A percentile compares a stretch with the other conserved stretches of the same genome.
Conservation (phyloP, 1,284 basidiomycete species). For the Ganoderma boninense region DNA sequence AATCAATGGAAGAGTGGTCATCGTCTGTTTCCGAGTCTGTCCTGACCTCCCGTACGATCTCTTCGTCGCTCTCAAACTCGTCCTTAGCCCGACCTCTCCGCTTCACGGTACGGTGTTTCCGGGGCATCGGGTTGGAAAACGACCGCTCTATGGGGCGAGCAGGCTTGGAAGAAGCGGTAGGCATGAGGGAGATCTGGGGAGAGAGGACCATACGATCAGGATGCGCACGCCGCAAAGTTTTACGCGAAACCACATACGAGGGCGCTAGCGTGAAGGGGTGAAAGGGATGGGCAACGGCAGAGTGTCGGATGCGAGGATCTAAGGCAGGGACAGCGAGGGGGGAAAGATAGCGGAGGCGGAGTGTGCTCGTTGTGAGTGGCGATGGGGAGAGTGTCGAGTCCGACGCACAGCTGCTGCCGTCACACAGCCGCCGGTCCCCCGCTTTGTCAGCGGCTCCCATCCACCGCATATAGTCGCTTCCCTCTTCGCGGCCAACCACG, state of each 20-base stretch:
- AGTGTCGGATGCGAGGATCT: background rate
- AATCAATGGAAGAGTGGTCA: slow-evolving; percentile 63
- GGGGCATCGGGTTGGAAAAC: slow-evolving; percentile 32
- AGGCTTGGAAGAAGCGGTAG: slow-evolving; percentile 27
- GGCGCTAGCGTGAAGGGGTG: slow-evolving; percentile 6
- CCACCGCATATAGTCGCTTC: slow-evolving; percentile 6
- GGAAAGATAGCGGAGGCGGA: slow-evolving; percentile 16
- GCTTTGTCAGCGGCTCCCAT: slow-evolving; percentile 33
- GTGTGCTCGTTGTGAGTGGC: slow-evolving; percentile 27
- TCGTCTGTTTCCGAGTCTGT: slow-evolving; percentile 73
- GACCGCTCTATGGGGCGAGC: slow-evolving; percentile 29
- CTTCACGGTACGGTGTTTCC: slow-evolving; percentile 49
- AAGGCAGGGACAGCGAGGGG: slow-evolving; percentile 9
- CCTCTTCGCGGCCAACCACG: slow-evolving; percentile 6
- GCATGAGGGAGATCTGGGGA: slow-evolving; percentile 26
- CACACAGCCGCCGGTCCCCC: slow-evolving; percentile 26
- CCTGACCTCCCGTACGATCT: slow-evolving; percentile 71
- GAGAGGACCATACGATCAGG: slow-evolving; percentile 21
- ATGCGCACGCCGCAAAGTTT: slow-evolving; percentile 11
- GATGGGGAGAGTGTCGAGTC: slow-evolving; percentile 23
- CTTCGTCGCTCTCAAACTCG: slow-evolving; percentile 74
- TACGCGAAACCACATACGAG: slow-evolving; percentile 22
- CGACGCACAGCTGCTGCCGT: slow-evolving; percentile 26
- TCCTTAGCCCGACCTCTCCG: slow-evolving; percentile 64
- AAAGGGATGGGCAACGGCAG: background rate